Evolutionary conservation across 371 early-diverging fungal genomes (phyloP), one percentile per base, ranked within the genome.

Genomic region (Lichtheimia ornata): DNA sequence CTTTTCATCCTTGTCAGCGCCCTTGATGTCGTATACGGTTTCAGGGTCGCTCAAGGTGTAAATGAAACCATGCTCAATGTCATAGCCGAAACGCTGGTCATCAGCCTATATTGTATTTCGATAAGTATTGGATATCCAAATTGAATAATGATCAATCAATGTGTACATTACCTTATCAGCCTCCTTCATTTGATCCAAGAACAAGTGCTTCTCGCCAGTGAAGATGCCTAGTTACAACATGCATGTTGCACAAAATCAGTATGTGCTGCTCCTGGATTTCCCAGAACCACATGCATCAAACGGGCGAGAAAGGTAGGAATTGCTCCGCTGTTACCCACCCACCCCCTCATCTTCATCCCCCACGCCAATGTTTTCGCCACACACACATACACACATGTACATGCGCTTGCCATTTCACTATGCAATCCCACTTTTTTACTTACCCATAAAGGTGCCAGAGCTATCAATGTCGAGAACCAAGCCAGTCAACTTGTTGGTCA

Each of bases 41-140:
- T 63, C 49, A 13, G 66, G 45, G 0, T 75, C 65, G 17, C 30
- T 52, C 1, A 79, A 65, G 17, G 62, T 49, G 42, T 75, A 75
- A 18, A 79, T 71, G 27, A 62, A 66, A 1, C 76, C 76, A 22
- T 65, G 47, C 42, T 75, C 72, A 49, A 43, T 51, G 9, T 62
- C 61, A 53, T 61, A 79, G 13, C 76, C 76, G 56, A 75, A 79
- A 0, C 76, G 70, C 50, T 79, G 79, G 53, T 75, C 76, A 27
- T 60, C 45, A 45, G 75, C 57, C 57, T 56, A 40, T 52, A n/a
- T n/a, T n/a, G 28, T 18, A 25, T 20, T 28, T 40, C 1, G 70
- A 64, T 66, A 64, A 56, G 15, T 41, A 57, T 42, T n/a, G 5
- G 30, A 56, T 57, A 25, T 49, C 14, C 59, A 30, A 40, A 27